Evolutionary conservation across 495 filamentous ascomycete species (phyloP).

Genomic region (Penicillium herquei): DNA sequence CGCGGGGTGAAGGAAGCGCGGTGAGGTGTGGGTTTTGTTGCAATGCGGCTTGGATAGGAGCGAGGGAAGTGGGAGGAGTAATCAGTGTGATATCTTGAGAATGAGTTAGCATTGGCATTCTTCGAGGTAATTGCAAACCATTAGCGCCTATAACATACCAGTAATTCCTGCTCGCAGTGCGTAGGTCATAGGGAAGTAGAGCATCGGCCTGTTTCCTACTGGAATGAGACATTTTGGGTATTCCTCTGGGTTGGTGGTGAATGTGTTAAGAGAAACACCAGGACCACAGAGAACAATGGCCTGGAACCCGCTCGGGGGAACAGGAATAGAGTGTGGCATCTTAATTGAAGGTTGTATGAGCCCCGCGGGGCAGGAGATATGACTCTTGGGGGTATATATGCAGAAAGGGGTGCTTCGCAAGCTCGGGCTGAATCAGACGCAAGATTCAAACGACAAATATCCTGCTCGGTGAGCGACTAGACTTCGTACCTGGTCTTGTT

Average conservation of each 20-base stretch:
- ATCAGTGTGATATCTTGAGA: conserved; percentile 74
- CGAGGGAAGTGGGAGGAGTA: conserved; percentile 70
- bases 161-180: conserved; percentile 83
- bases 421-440: not conserved
- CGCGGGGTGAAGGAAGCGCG: conserved; percentile 69
- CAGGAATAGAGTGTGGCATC: conserved; percentile 36
- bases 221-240: conserved; percentile 75
- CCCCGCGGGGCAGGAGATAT: conserved; percentile 8
- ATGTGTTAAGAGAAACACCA: conserved; percentile 85
- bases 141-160: conserved; percentile 44
- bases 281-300: conserved; percentile 85
- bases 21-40: conserved; percentile 86
- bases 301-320: conserved; percentile 82
- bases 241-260: conserved; percentile 85
- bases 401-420: not conserved
- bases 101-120: not conserved
- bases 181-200: conserved; percentile 92
- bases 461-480: too few relatives aligned
- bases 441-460: too few relatives aligned
- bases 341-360: not conserved
- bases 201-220: conserved; percentile 93
- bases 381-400: not conserved
- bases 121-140: too few relatives aligned
- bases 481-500: not conserved
- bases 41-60: conserved; percentile 72